Evolutionary conservation across 192 early-diverging fungal species (phyloP).

Genomic region (Gonapodya sp.): DNA sequence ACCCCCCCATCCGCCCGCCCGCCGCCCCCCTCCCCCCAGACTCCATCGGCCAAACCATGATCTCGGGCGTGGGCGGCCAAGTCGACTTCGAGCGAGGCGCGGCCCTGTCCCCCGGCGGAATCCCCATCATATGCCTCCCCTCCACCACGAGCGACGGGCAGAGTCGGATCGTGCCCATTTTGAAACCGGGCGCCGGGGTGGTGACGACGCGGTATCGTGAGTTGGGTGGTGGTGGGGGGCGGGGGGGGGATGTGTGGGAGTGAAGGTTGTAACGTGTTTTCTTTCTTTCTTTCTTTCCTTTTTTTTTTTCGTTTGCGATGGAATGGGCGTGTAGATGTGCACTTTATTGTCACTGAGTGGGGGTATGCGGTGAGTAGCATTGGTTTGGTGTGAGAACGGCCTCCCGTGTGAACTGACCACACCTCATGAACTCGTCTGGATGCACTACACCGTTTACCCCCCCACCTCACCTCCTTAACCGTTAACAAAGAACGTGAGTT

Average conservation of each 20-base stretch:
- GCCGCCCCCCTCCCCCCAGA: slow-evolving; percentile 17
- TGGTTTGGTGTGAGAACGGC: no score
- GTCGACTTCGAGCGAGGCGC: slow-evolving; percentile 45
- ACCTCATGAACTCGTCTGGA: background rate
- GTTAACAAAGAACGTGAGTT: background rate
- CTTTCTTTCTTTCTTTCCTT: no score
- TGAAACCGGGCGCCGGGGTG: slow-evolving; percentile 31
- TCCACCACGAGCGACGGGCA: slow-evolving; percentile 24
- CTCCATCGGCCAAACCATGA: slow-evolving; percentile 29
- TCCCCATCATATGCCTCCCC: slow-evolving; percentile 40
- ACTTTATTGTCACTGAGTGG: slow-evolving; percentile 39
- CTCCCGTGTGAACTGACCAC: background rate
- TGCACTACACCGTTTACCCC: background rate
- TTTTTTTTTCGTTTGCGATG: no score
- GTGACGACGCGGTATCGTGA: slow-evolving; percentile 31
- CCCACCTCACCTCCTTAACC: background rate
- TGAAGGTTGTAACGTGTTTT: background rate
- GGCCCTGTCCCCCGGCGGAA: slow-evolving; percentile 28
- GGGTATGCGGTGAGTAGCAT: slow-evolving; percentile 21
- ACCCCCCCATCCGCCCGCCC: background rate
- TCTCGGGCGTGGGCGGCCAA: slow-evolving; percentile 42
- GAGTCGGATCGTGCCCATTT: slow-evolving; percentile 27
- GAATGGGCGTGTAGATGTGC: slow-evolving; percentile 25
- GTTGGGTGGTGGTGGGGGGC: no score
- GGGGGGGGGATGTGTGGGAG: slow-evolving; percentile 12